Evolutionary conservation across 495 filamentous ascomycete genomes (phyloP).

Genomic region (Aspergillus campestris): DNA sequence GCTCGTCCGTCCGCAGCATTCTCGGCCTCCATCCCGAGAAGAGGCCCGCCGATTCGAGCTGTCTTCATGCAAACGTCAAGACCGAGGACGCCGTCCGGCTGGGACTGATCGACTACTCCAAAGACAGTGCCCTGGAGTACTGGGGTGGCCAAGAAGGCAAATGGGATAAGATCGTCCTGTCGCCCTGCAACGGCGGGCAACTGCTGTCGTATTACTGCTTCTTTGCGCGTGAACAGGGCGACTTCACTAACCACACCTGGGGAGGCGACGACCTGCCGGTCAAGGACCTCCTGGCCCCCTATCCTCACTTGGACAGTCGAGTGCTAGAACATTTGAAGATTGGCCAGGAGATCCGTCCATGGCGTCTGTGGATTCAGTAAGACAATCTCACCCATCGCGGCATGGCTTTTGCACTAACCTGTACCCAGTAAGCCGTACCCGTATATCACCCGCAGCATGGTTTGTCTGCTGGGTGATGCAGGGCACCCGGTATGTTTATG

Average conservation of each 20-base stretch:
- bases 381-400: not conserved
- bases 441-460: constrained; percentile 20
- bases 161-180: constrained; percentile 42
- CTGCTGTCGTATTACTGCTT: constrained; percentile 44
- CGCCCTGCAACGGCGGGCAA: constrained; percentile 38
- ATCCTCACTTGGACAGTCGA: constrained; percentile 33
- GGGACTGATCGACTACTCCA: constrained; percentile 35
- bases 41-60: constrained; percentile 36
- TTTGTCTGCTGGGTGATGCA: constrained; percentile 34
- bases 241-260: constrained; percentile 36
- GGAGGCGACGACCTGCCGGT: constrained; percentile 24
- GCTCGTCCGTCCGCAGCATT: constrained; percentile 32
- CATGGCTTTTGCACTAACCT: not conserved
- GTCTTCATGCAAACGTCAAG: constrained; percentile 36
- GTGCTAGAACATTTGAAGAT: constrained; percentile 32
- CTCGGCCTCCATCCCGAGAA: constrained; percentile 38
- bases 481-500: constrained; percentile 22
- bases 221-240: constrained; percentile 36
- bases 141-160: constrained; percentile 43
- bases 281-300: constrained; percentile 37
- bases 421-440: constrained; percentile 28
- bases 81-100: constrained; percentile 35
- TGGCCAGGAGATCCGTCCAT: constrained; percentile 38
- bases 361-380: constrained; percentile 41
- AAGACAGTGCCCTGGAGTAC: constrained; percentile 37